A percentile compares a stretch with the other conserved stretches of the same genome.
Evolutionary conservation across 2,329 filamentous ascomycete species (phyloP).

Genomic region (Alternaria sp.): DNA sequence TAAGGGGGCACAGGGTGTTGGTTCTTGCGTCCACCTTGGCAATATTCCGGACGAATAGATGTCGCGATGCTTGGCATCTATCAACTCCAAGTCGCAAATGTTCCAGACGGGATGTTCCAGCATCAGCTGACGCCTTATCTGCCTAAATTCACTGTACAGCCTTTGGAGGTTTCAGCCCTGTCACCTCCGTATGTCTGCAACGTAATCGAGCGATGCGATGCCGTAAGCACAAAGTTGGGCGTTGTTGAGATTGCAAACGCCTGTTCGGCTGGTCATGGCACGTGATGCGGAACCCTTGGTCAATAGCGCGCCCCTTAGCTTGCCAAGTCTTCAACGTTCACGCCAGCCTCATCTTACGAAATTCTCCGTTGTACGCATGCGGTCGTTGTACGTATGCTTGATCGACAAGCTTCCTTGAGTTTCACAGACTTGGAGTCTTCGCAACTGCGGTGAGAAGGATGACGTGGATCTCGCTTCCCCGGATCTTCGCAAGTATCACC

Average conservation of each 20-base stretch:
- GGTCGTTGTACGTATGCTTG: not conserved
- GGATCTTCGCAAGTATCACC: slow-evolving; percentile 1
- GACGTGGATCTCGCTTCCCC: slow-evolving; percentile 1
- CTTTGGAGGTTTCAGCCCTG: not conserved
- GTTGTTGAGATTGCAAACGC: not conserved
- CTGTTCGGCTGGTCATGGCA: slow-evolving; percentile 4
- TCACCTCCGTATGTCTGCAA: not conserved
- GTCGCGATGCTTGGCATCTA: not conserved
- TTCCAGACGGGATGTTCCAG: slow-evolving; percentile 5
- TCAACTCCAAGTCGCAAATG: not conserved
- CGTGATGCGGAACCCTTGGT: not conserved
- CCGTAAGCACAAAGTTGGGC: not conserved
- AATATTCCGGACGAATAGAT: not conserved
- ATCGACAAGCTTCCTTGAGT: not conserved
- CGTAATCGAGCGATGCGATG: not conserved
- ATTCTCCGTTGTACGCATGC: not conserved
- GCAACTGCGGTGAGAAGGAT: slow-evolving; percentile 3
- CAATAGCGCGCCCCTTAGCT: slow-evolving; percentile 2
- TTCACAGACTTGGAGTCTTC: not conserved
- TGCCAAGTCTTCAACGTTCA: not conserved
- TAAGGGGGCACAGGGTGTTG: not conserved
- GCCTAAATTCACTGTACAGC: not conserved
- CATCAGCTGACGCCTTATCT: not conserved
- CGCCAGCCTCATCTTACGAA: slow-evolving; percentile 4
- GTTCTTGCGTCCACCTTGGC: not conserved